phyloP scores from a whole-genome alignment of 2,329 filamentous ascomycete species.

The Fonsecaea erecta region DNA sequence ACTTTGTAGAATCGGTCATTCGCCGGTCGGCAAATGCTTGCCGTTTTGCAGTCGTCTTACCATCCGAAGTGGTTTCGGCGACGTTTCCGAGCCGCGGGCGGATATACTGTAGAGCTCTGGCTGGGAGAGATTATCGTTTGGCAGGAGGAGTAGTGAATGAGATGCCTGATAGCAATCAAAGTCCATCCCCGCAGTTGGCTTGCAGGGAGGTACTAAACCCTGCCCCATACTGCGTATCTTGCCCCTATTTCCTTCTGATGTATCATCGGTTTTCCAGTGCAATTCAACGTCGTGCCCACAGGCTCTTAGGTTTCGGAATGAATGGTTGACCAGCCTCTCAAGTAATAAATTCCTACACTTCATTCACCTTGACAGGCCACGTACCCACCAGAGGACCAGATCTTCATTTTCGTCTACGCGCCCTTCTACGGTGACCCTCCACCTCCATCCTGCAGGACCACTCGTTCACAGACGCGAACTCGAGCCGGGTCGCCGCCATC shows the following conservation, averaged over 20 bases:
- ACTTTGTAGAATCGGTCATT: neutral
- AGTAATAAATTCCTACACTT: neutral
- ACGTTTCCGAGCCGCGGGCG: neutral
- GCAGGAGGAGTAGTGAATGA: neutral
- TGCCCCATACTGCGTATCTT: too few species aligned
- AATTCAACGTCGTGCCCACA: neutral
- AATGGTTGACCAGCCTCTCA: neutral
- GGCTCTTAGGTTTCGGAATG: neutral
- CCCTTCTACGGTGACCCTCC: constrained; percentile 33
- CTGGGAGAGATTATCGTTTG: neutral
- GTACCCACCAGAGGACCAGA: constrained; percentile 32
- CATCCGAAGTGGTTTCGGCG: neutral
- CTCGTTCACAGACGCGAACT: constrained; percentile 29
- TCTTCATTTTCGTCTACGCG: constrained; percentile 37
- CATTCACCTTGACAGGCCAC: constrained; percentile 33
- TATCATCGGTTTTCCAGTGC: neutral
- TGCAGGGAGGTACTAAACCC: too few species aligned
- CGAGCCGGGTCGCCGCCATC: constrained; percentile 35
- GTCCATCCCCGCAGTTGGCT: neutral
- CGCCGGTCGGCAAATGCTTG: neutral
- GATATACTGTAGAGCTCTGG: neutral
- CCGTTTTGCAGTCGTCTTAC: neutral
- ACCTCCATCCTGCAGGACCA: constrained; percentile 36
- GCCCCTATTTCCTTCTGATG: too few species aligned
- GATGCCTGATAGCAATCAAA: neutral